Evolutionary conservation across 2,329 filamentous ascomycete species (phyloP), one percentile per base, ranked within the genome.

Genomic region (Arachnomyces sp.): DNA sequence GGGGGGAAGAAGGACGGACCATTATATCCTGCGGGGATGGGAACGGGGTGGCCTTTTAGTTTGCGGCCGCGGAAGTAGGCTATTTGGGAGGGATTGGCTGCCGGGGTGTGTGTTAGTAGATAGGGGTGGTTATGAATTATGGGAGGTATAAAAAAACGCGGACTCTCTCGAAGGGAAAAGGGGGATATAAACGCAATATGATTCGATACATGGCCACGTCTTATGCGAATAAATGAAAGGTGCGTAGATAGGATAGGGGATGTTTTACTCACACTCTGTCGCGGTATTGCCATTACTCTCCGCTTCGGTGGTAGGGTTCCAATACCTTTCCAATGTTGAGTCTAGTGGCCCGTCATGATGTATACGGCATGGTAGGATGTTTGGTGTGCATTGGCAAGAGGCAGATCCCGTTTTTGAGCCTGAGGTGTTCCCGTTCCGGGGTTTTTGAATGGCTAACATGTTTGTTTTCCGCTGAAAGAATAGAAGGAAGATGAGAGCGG

Each of bases 1-100:
- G 1, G 16, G 14, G 28, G 8, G 14, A 8, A 7, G 14, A 2
- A 34, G 16, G 25, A 44, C 52, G 31, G 49, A 69, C 75, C 77
- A 48, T 75, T 70, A 58, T 89, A 93, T 2, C 76, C 74, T n/a
- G 77, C 65, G 0, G 89, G 87, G 0, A 95, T 59, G 3, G 70
- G 67, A 2, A 92, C 61, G 1, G 67, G 55, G 45, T 76, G 81
- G 31, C 84, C 87, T 34, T 78, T 72, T 1, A 95, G 71, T 56
- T 84, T 89, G 36, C 87, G 78, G 28, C 89, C 89, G 46, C 89
- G 81, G 48, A 93, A 83, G 55, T 89, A 83, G 17, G 80, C 71
- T 2, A 71, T 74, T 30, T 67, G 68, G 2, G 63, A 68, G 7
- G 65, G 66, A n/a, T 39, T 31, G n/a, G 40, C 43, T 47, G 17